A percentile compares a stretch with the other conserved stretches of the same genome.
Conservation (phyloP, 495 filamentous ascomycete genomes). For the Mytilinidion resinicola region DNA sequence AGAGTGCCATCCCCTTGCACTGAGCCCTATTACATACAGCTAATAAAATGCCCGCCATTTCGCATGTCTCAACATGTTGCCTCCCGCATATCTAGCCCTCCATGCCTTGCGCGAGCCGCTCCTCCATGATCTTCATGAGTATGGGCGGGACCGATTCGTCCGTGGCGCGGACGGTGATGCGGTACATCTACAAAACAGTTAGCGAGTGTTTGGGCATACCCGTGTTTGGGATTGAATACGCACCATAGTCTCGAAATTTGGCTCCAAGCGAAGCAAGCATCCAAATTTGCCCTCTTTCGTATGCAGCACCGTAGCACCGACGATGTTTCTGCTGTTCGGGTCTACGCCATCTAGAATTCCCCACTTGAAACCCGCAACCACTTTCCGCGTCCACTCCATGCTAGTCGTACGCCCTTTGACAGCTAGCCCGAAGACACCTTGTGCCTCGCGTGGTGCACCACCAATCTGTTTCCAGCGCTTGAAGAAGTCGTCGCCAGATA, state of each 20-base stretch:
- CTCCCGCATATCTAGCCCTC: conserved; percentile 12
- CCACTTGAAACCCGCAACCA: conserved; percentile 81
- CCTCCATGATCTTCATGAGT: conserved; percentile 79
- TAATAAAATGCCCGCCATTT: background rate
- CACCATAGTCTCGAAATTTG: conserved; percentile 87
- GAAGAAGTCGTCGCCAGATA: conserved; percentile 90
- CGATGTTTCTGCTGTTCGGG: conserved; percentile 85
- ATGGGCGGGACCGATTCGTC: conserved; percentile 80
- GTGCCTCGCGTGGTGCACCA: conserved; percentile 74
- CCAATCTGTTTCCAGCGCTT: conserved; percentile 99
- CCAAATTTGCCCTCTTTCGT: conserved; percentile 87
- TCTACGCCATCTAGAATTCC: conserved; percentile 79
- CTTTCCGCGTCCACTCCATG: conserved; percentile 53
- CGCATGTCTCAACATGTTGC: background rate
- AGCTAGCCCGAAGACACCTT: conserved; percentile 71
- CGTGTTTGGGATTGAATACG: conserved; percentile 17
- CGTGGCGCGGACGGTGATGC: conserved; percentile 88
- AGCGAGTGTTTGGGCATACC: conserved; percentile 12
- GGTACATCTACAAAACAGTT: conserved; percentile 70
- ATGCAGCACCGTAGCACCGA: conserved; percentile 85
- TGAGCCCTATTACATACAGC: too few relatives aligned
- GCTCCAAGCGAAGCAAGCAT: conserved; percentile 87
- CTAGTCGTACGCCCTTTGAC: conserved; percentile 43
- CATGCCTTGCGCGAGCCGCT: conserved; percentile 57
- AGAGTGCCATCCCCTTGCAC: too few relatives aligned